phyloP scores from a whole-genome alignment of 75 land plant genomes.

The Pseudotsuga menziesii region DNA sequence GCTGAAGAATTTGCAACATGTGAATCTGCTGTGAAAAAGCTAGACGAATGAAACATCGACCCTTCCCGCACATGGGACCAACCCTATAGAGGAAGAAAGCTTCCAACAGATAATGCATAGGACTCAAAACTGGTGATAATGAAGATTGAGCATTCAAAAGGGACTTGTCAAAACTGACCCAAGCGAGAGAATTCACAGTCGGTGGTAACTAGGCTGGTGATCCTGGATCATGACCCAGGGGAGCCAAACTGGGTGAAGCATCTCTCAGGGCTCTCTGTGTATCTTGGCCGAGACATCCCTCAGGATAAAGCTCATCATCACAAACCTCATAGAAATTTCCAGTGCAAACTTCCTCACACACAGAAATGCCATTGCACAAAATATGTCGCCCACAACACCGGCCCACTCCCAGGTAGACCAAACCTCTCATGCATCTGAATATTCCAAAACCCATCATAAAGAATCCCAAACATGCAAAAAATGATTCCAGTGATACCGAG shows the following conservation, averaged over 20 bases:
- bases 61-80: neutral
- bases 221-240: conserved; percentile 7
- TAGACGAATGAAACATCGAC: neutral
- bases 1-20: neutral
- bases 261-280: neutral
- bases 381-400: conserved; percentile 63
- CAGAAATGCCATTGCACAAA: conserved; percentile 81
- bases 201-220: neutral
- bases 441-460: conserved; percentile 96
- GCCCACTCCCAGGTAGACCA: conserved; percentile 45
- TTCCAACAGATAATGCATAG: neutral
- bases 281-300: neutral
- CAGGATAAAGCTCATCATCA: conserved; percentile 44
- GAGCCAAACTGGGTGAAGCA: neutral
- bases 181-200: neutral
- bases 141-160: neutral
- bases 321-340: conserved; percentile 56
- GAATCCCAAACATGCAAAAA: conserved; percentile 72
- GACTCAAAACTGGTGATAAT: neutral
- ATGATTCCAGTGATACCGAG: conserved; percentile 51
- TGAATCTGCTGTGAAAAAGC: neutral
- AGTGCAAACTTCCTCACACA: conserved; percentile 84
- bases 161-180: too few relatives aligned
- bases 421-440: too few relatives aligned
- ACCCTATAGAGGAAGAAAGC: neutral